A percentile compares a stretch with the other conserved stretches of the same genome.
phyloP scores from a whole-genome alignment of 352 stramenopile species.

The Nothophytophthora sp. region DNA sequence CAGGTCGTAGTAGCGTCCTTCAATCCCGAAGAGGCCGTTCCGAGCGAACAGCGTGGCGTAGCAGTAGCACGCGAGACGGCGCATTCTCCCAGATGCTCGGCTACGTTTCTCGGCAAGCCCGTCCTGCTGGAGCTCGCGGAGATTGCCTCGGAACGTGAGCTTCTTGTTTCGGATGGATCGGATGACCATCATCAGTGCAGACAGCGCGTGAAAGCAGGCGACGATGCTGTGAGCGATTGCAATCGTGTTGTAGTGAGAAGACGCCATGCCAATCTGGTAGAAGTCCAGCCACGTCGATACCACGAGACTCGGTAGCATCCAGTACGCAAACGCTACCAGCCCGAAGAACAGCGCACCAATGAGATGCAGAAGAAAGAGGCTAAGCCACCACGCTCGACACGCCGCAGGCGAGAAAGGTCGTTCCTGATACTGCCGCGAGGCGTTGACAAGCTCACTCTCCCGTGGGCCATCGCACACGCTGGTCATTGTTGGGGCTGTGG shows the following conservation, averaged over 20 bases:
- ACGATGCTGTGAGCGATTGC: slow-evolving; percentile 13
- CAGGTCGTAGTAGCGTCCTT: slow-evolving; percentile 26
- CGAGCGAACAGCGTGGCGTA: slow-evolving; percentile 20
- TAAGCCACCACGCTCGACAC: slow-evolving; percentile 18
- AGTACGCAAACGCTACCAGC: slow-evolving; percentile 19
- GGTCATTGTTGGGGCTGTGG: neutral
- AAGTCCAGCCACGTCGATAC: slow-evolving; percentile 29
- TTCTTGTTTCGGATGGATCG: slow-evolving; percentile 19
- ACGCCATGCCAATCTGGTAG: slow-evolving; percentile 24
- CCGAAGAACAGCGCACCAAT: slow-evolving; percentile 25
- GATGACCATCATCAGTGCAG: slow-evolving; percentile 15
- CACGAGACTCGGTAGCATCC: slow-evolving; percentile 11
- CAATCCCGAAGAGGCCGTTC: slow-evolving; percentile 23
- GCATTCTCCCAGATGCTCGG: neutral
- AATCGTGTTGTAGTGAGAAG: slow-evolving; percentile 10
- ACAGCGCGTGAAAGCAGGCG: slow-evolving; percentile 12
- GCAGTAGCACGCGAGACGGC: neutral
- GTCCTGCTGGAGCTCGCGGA: neutral
- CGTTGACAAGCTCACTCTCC: slow-evolving; percentile 9
- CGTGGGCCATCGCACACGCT: slow-evolving; percentile 7
- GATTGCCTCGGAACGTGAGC: slow-evolving; percentile 14
- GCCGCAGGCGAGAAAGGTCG: slow-evolving; percentile 8
- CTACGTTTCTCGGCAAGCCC: too few relatives aligned
- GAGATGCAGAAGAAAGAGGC: slow-evolving; percentile 13
- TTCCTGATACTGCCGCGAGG: neutral